Base-by-base conservation (phyloP, 108 stramenopile species). In the Skeletonema costatum region DNA sequence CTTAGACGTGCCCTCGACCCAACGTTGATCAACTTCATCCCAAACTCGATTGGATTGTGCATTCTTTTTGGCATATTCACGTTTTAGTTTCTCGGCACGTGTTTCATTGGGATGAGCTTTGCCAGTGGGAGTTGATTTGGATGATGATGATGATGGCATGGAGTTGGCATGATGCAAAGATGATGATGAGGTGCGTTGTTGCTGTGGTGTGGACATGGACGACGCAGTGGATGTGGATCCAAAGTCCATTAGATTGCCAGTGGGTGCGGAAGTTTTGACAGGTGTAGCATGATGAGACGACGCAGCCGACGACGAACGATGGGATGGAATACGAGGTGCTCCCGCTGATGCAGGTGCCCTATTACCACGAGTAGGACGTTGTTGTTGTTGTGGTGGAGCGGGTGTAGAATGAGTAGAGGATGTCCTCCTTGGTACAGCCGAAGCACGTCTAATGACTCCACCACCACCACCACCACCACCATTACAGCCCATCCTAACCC, bases 21-120 rank as follows among this genome's bases (percentile, higher is more conserved):
- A 92, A 44, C 93, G 90, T 76, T 95, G 84, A 69, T 95, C 93
- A 9, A 97, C 80, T n/a, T 89, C 88, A 73, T 97, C 96, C 96
- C 96, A 97, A 16, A 90, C 93, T 31, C 90, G 86, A 71, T 93
- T 91, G 17, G 68, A 29, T 46, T 76, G 80, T 38, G 85, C 81
- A 48, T 87, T 70, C 60, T 89, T 80, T 68, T 90, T 65, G 12
- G 74, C 78, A 62, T 90, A 88, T 70, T 97, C 89, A 21, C 91
- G 89, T 70, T 97, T 88, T 10, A 97, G 78, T 62, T 81, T 82
- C 78, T 97, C 78, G 16, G 89, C 90, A 9, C 92, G 84, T 2
- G 90, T 86, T 74, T 93, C 91, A 63, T 89, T 88, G 2, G 87
- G 83, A 21, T 68, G 66, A 4, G 76, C 66, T 7, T 51, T 51